Conservation (phyloP, 441 rosid species). For the Syzygium syzygioides region DNA sequence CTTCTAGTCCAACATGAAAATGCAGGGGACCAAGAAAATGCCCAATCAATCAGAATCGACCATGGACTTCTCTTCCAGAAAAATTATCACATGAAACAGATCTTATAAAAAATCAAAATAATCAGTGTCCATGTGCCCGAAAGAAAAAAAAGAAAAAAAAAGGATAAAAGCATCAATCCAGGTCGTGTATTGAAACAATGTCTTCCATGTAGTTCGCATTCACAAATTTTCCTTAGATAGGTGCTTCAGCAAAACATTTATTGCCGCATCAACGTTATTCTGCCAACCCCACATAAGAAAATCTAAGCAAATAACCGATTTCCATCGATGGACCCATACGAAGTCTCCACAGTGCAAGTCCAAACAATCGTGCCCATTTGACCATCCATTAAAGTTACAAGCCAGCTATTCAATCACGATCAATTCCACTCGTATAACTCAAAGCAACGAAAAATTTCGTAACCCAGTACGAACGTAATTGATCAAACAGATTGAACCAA, state of each 20-base stretch:
- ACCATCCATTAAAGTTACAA: neutral
- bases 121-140: neutral
- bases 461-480: neutral
- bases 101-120: neutral
- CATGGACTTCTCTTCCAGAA: neutral
- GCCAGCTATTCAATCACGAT: neutral
- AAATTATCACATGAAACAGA: neutral
- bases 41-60: neutral
- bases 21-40: neutral
- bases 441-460: neutral
- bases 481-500: neutral
- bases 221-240: neutral
- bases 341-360: neutral
- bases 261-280: neutral
- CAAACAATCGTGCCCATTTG: neutral
- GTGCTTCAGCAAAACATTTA: neutral
- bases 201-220: neutral
- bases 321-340: neutral
- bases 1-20: neutral
- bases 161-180: neutral
- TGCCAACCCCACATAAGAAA: neutral
- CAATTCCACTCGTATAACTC: neutral
- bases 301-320: neutral
- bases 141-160: neutral
- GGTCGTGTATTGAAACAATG: neutral